phyloP scores from a whole-genome alignment of 495 filamentous ascomycete species.

The Lindgomyces ingoldianus region DNA sequence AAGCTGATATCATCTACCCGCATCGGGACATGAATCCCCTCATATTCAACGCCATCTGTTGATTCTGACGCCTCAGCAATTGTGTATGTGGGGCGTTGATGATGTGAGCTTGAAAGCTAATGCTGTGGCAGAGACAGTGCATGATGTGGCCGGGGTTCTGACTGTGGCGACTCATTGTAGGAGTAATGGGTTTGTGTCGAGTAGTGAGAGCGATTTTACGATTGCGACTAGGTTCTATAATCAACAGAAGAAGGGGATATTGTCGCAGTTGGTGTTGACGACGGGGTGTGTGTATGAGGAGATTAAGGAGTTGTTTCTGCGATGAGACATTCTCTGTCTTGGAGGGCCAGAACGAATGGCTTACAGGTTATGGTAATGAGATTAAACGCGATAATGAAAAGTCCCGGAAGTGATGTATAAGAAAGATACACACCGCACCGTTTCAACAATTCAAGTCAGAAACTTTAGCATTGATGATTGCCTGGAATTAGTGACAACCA shows the following conservation, averaged over 20 bases:
- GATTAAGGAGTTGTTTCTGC: constrained; percentile 27
- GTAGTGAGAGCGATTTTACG: constrained; percentile 15
- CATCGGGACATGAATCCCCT: constrained; percentile 44
- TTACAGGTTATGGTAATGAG: too few species aligned
- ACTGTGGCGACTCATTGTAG: constrained; percentile 39
- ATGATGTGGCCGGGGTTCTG: constrained; percentile 31
- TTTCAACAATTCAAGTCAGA: too few species aligned
- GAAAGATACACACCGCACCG: too few species aligned
- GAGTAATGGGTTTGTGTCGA: constrained; percentile 41
- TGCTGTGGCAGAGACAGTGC: constrained; percentile 14
- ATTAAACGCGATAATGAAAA: too few species aligned
- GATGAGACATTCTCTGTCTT: constrained; percentile 27
- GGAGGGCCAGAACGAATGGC: too few species aligned
- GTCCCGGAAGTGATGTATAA: too few species aligned
- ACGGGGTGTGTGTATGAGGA: constrained; percentile 33
- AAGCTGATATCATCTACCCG: constrained; percentile 51
- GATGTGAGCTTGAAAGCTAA: constrained; percentile 1
- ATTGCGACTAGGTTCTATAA: constrained; percentile 43
- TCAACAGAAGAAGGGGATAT: constrained; percentile 44
- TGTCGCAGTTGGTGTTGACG: constrained; percentile 44
- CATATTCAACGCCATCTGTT: constrained; percentile 45
- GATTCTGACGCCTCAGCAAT: constrained; percentile 50
- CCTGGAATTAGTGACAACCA: too few species aligned
- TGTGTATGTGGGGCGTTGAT: constrained; percentile 48
- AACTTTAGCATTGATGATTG: too few species aligned